These are phyloP conservation scores for Melampsora abietis-canadensis DNA, from an alignment of 1,284 basidiomycete genomes.

Conservation along the genomic window DNA sequence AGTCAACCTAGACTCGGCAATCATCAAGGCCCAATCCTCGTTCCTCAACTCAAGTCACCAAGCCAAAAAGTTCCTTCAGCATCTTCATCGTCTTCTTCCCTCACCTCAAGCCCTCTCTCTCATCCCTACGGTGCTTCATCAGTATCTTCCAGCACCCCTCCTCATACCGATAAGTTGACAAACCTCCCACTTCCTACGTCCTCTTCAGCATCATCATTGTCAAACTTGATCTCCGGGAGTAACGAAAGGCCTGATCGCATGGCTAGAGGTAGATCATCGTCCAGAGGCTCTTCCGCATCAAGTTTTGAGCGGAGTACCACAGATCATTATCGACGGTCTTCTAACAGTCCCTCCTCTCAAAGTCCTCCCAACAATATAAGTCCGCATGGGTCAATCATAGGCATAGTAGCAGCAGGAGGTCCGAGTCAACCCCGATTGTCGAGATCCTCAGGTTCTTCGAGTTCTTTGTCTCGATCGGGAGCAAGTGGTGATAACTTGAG, in stretches of 20 bases:
- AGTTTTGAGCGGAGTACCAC: constrained; percentile 38
- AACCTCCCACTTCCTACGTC: neutral
- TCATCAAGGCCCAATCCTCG: constrained; percentile 31
- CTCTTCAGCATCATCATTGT: neutral
- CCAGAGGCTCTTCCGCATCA: constrained; percentile 39
- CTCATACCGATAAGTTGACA: neutral
- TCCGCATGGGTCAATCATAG: neutral
- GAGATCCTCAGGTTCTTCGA: neutral
- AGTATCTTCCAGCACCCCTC: neutral
- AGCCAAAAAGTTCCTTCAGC: constrained; percentile 5
- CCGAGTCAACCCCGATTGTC: neutral
- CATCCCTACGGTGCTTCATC: constrained; percentile 34
- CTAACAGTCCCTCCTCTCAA: constrained; percentile 26
- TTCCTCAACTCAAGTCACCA: constrained; percentile 40
- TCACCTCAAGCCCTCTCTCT: constrained; percentile 35
- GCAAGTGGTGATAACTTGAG: constrained; percentile 12
- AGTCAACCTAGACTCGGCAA: constrained; percentile 8
- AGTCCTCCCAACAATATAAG: constrained; percentile 16
- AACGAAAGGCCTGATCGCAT: constrained; percentile 21
- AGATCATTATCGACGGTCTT: constrained; percentile 32
- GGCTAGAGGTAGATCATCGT: constrained; percentile 34
- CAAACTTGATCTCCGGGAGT: too few relatives aligned
- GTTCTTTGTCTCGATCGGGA: neutral
- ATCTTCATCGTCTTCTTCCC: constrained; percentile 38
- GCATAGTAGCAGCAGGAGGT: neutral